These are phyloP conservation scores for Nepenthes alata DNA, from an alignment of 179 eudicot species.

Conservation along the genomic window DNA sequence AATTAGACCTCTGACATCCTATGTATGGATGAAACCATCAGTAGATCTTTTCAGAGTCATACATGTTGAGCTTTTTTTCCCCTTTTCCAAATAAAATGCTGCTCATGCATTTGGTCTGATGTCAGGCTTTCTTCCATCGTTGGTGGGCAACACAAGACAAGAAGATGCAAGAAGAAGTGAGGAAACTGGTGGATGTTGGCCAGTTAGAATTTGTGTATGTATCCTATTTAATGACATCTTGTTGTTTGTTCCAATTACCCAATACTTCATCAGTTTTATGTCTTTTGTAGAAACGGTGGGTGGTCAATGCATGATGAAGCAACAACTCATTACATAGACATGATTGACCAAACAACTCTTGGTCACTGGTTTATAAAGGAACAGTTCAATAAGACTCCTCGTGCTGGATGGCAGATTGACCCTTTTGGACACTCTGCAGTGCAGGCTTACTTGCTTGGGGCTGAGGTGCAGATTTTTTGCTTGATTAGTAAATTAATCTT, in stretches of 20 bases:
- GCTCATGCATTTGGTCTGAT: background rate
- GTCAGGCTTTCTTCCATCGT: slow-evolving; percentile 72
- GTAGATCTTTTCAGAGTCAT: no score
- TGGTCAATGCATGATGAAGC: slow-evolving; percentile 99
- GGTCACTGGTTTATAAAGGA: slow-evolving; percentile 55
- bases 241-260: background rate
- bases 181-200: slow-evolving; percentile 52
- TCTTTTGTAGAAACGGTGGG: slow-evolving; percentile 64
- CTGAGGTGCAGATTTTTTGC: slow-evolving; percentile 37
- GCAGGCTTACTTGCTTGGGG: slow-evolving; percentile 78
- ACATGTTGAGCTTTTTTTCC: background rate
- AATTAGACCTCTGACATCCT: no score
- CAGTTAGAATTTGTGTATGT: slow-evolving; percentile 69
- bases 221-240: background rate
- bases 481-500: background rate
- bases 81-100: background rate
- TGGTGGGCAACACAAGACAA: slow-evolving; percentile 74
- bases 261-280: background rate
- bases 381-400: slow-evolving; percentile 67
- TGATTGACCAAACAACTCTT: slow-evolving; percentile 89
- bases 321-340: slow-evolving; percentile 65
- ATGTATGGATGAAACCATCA: no score
- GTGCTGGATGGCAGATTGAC: slow-evolving; percentile 97
- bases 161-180: slow-evolving; percentile 42
- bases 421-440: slow-evolving; percentile 96